phyloP scores from a whole-genome alignment of 2,329 filamentous ascomycete genomes.

The Aspergillus thermomutatus region DNA sequence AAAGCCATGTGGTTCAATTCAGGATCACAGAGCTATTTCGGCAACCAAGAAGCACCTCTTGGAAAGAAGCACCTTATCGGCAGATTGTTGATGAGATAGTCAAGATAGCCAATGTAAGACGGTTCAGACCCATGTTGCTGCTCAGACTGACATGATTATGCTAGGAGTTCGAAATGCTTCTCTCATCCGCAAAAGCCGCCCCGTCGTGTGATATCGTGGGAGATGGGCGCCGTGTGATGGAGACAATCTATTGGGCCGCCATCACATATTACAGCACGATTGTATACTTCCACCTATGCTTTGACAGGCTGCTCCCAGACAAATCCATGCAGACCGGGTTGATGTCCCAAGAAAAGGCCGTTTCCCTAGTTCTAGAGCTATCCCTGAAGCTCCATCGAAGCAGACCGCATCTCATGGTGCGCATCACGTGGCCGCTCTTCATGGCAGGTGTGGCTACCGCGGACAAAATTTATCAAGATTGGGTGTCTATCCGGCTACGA shows the following conservation, averaged over 20 bases:
- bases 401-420: conserved; percentile 18
- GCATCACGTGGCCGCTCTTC: conserved; percentile 26
- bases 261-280: conserved; percentile 23
- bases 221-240: conserved; percentile 20
- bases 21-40: conserved; percentile 22
- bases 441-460: conserved; percentile 24
- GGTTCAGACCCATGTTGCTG: not conserved
- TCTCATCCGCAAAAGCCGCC: conserved; percentile 15
- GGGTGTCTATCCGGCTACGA: conserved; percentile 25
- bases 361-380: conserved; percentile 20
- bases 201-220: conserved; percentile 16
- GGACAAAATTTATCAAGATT: conserved; percentile 25
- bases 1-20: conserved; percentile 24
- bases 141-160: not conserved
- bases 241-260: conserved; percentile 23
- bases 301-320: conserved; percentile 4
- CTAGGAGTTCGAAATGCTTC: conserved; percentile 22
- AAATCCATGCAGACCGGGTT: conserved; percentile 4
- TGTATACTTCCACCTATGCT: conserved; percentile 24
- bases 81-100: conserved; percentile 19
- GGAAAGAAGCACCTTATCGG: conserved; percentile 8
- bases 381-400: conserved; percentile 22
- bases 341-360: conserved; percentile 15
- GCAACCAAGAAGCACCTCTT: conserved; percentile 3
- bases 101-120: conserved; percentile 17